Evolutionary conservation across 208 protist species (phyloP), one percentile per base, ranked within the genome.

Genomic region (Wallacemonas sp.): DNA sequence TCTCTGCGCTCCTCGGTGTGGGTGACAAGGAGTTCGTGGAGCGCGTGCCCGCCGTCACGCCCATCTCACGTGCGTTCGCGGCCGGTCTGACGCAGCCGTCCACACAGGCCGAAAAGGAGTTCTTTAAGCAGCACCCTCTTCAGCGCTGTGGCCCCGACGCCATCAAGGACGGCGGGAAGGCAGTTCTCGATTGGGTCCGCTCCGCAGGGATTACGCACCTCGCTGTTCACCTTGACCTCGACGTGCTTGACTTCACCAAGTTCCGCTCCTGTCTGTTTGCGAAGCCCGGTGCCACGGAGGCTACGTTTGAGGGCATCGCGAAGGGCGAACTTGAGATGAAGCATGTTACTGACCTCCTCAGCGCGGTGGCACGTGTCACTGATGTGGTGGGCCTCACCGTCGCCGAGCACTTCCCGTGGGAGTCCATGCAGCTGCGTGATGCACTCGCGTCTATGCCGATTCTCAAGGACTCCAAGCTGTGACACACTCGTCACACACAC

Each of bases 351-450:
- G 37, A 27, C 17, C 52, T 78, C 13, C 19, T 73, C 36, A 39
- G 33, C 15, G 61, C 39, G 1, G 66, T 73, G 24, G 15, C 41
- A 2, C 48, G 33, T 5, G 41, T 26, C 33, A 70, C 66, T 17
- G 53, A 66, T 38, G 66, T 78, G 15, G 73, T 78, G 15, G 73
- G 73, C 38, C 55, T 78, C 44, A 65, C 66, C 42, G 54, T 78
- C 26, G 70, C 73, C 1, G 73, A 78, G 62, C 66, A 68, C 32
- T 58, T 78, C n/a, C 73, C 73, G 22, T 78, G 73, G 73, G 73
- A 78, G 15, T 42, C 46, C n/a, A 68, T 62, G 45, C 45, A 63
- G 50, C 34, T 77, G 10, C 55, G 53, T 1, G 54, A 70, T 50
- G 64, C 67, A 10, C 13, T 71, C 27, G 64, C 67, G 27, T 37